phyloP scores from a whole-genome alignment of 306 rosid species.

The Castanea mollissima region DNA sequence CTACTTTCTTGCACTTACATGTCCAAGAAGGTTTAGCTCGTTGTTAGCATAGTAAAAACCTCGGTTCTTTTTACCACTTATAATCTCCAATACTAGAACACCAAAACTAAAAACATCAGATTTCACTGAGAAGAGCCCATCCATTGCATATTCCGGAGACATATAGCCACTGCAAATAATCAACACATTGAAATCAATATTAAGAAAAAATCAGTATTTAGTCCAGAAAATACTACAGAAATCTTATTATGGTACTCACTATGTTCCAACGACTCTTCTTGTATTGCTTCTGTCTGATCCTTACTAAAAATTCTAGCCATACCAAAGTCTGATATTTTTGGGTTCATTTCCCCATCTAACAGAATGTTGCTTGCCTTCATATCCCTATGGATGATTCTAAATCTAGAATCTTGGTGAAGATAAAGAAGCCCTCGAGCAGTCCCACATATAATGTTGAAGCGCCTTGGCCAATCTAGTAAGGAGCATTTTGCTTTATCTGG shows the following conservation, averaged over 20 bases:
- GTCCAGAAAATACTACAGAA: background rate
- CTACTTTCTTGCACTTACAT: conserved; percentile 32
- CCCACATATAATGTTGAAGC: conserved; percentile 62
- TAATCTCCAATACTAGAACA: conserved; percentile 60
- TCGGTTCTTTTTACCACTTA: conserved; percentile 61
- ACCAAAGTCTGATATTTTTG: conserved; percentile 81
- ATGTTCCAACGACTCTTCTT: conserved; percentile 71
- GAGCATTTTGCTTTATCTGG: conserved; percentile 38
- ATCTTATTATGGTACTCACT: conserved; percentile 44
- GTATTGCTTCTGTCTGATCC: conserved; percentile 66
- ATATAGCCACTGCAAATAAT: conserved; percentile 55
- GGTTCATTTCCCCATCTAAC: conserved; percentile 59
- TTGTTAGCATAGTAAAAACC: conserved; percentile 53
- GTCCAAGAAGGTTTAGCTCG: conserved; percentile 59
- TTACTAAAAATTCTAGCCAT: conserved; percentile 67
- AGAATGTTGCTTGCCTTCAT: conserved; percentile 73
- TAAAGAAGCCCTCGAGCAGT: conserved; percentile 76
- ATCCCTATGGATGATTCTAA: conserved; percentile 78
- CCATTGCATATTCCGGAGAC: conserved; percentile 86
- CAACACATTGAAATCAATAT: conserved; percentile 6
- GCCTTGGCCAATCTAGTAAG: conserved; percentile 47
- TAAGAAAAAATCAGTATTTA: background rate
- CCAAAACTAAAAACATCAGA: conserved; percentile 83
- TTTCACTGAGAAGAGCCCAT: conserved; percentile 62
- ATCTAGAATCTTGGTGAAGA: conserved; percentile 74